Evolutionary conservation across 805 yeast genomes (phyloP).

Genomic region (Saturnispora galanensis): DNA sequence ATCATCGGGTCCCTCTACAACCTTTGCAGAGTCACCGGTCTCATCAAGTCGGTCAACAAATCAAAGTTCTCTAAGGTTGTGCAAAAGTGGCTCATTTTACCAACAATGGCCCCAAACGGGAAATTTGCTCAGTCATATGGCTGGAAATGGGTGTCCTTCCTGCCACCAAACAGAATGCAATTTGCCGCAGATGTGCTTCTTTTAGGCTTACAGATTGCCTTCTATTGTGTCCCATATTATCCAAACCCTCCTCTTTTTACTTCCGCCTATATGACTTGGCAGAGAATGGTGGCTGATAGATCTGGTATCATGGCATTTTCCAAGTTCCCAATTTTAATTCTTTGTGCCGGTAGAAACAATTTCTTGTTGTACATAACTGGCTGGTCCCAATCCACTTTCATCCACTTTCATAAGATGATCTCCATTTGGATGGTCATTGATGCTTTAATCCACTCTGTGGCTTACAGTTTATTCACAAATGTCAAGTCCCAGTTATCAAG

Average conservation of each 20-base stretch:
- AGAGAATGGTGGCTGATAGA: slow-evolving; percentile 22
- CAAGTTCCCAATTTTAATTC: slow-evolving; percentile 30
- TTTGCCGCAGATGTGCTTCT: slow-evolving; percentile 7
- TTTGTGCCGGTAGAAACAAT: slow-evolving; percentile 41
- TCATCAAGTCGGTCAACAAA: slow-evolving; percentile 20
- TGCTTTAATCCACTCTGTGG: slow-evolving; percentile 31
- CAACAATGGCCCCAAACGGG: slow-evolving; percentile 28
- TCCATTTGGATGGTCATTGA: slow-evolving; percentile 39
- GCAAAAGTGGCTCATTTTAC: slow-evolving; percentile 28
- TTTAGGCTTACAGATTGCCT: slow-evolving; percentile 8
- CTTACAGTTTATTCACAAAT: slow-evolving; percentile 17
- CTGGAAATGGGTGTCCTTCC: slow-evolving; percentile 10
- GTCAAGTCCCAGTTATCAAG: slow-evolving; percentile 5
- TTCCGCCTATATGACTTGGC: slow-evolving; percentile 26
- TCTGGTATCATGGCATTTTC: slow-evolving; percentile 32
- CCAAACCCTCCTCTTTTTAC: slow-evolving; percentile 15
- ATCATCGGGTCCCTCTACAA: slow-evolving; percentile 27
- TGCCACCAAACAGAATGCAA: slow-evolving; percentile 10
- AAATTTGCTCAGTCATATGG: slow-evolving; percentile 13
- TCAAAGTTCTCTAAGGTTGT: slow-evolving; percentile 11
- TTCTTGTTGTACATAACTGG: slow-evolving; percentile 34
- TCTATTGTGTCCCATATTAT: slow-evolving; percentile 9
- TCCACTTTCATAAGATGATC: slow-evolving; percentile 57
- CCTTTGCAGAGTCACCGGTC: slow-evolving; percentile 21
- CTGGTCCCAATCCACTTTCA: slow-evolving; percentile 32